Evolutionary conservation across 371 early-diverging fungal genomes (phyloP), one percentile per base, ranked within the genome.

Genomic region (Apophysomyces elegans): DNA sequence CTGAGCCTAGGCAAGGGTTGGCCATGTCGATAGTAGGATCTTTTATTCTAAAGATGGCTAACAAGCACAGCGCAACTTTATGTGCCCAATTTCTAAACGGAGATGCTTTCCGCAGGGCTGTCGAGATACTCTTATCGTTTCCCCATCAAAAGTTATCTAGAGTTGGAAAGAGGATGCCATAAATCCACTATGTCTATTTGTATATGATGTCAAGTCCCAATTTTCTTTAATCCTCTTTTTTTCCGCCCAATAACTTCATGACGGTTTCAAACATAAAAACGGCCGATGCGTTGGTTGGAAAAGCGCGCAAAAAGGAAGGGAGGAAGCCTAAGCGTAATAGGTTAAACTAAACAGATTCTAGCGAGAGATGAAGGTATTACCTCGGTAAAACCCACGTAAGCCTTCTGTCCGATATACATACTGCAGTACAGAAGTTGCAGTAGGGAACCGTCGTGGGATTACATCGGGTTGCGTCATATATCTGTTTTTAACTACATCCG

Each of bases 381-480:
- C 82, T 77, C 90, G 80, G 72, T 91, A 91, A 68, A 95, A 93
- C 1, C 93, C 93, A 43, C 67, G 61, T 11, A 89, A 37, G 0
- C 93, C 93, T 70, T 91, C 92, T 37, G 80, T 81, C 63, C 77
- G 69, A 63, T 87, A 88, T 14, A 90, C 80, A 68, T 85, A 67
- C 36, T 74, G 69, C 35, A 81, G 81, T 21, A 86, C 83, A 9
- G 85, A 79, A 37, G 71, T 68, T 2, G 88, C 71, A 2, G 77
- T 86, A 7, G 92, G 92, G 68, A 84, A 90, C 37, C 74, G 76
- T 13, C 76, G 79, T 4, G 91, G 89, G 41, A 78, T 82, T 37
- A 87, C 80, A 72, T 93, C 92, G 0, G 93, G 91, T 68, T 93
- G 94, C 0, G 94, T 90, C 98, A 97, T 97, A 71, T 93, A 92